A percentile compares a stretch with the other conserved stretches of the same genome.
phyloP scores from a whole-genome alignment of 1,139 yeast genomes.

The Suhomyces guaymorum region DNA sequence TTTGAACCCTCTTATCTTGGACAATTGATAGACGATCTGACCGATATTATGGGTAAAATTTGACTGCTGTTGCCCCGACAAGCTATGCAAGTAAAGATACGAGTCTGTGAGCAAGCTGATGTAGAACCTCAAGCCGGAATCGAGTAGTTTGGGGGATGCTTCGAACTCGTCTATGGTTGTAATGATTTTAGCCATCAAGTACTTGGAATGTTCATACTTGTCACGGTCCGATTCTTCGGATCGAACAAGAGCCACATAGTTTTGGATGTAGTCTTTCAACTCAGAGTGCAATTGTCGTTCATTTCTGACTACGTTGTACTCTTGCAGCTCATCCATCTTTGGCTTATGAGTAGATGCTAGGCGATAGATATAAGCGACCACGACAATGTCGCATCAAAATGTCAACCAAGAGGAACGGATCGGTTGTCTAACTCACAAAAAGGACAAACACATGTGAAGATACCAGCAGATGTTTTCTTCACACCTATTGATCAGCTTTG shows the following conservation, averaged over 20 bases:
- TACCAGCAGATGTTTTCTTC: too few relatives aligned
- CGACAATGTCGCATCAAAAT: not conserved
- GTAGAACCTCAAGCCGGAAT: conserved; percentile 35
- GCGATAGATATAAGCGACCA: not conserved
- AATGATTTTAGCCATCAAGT: conserved; percentile 11
- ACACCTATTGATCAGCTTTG: too few relatives aligned
- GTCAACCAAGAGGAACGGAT: too few relatives aligned
- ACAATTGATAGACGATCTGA: conserved; percentile 53
- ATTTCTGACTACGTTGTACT: conserved; percentile 21
- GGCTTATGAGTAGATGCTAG: not conserved
- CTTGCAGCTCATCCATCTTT: conserved; percentile 25
- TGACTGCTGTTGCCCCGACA: too few relatives aligned
- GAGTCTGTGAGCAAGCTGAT: conserved; percentile 29
- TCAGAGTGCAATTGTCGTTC: conserved; percentile 21
- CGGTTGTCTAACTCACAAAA: too few relatives aligned
- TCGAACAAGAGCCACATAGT: conserved; percentile 3
- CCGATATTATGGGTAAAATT: conserved; percentile 15
- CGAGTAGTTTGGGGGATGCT: conserved; percentile 55
- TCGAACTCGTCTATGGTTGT: conserved; percentile 48
- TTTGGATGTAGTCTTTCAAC: conserved; percentile 7
- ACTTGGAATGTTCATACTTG: conserved; percentile 12
- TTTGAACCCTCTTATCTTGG: conserved; percentile 69
- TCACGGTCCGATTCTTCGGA: conserved; percentile 9
- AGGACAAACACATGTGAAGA: too few relatives aligned
- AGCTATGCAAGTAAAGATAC: conserved; percentile 26